Evolutionary conservation across 1,284 basidiomycete species (phyloP), one percentile per base, ranked within the genome.

Genomic region (Boletus sp.): DNA sequence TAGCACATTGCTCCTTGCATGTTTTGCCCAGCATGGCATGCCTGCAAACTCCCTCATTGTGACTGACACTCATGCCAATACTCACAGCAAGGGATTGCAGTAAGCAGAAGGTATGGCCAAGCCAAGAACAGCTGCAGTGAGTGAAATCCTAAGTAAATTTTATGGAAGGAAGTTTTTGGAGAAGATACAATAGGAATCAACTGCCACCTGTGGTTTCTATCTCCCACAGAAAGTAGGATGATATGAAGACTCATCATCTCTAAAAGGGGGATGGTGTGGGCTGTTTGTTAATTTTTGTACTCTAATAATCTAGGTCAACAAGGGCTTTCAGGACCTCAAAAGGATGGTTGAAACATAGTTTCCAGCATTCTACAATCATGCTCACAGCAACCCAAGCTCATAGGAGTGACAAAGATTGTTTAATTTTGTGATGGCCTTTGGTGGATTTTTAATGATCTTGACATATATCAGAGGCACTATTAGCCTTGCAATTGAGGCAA

Each of bases 341-440:
- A 5, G 11, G 2, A 28, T 54, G 9, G 52, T 59, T 0, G 10
- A n/a, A 9, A 14, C 7, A 33, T 28, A 37, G 16, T 27, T 4
- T n/a, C 14, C 14, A n/a, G n/a, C 33, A 8, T 35, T 35, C 33
- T 14, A 14, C 14, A n/a, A n/a, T n/a, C n/a, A 8, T 14, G 14
- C 33, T 14, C 33, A 8, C 8, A 35, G 33, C 33, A 35, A 35
- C 8, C 33, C 33, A 35, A 19, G 4, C 35, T 52, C 4, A 52
- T 16, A 7, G 13, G 5, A 25, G 1, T 13, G 9, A 4, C 38
- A 61, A 57, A 1, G 57, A 54, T 16, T 3, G 1, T 52, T 58
- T 21, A 37, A 61, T 30, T 57, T 61, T 16, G 50, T 58, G 4
- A 8, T 61, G 23, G 55, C 50, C 11, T 61, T 61, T 33, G 35